A percentile compares a stretch with the other conserved stretches of the same genome.
phyloP scores from a whole-genome alignment of 768 basidiomycete genomes.

The Hypsizygus marmoreus region DNA sequence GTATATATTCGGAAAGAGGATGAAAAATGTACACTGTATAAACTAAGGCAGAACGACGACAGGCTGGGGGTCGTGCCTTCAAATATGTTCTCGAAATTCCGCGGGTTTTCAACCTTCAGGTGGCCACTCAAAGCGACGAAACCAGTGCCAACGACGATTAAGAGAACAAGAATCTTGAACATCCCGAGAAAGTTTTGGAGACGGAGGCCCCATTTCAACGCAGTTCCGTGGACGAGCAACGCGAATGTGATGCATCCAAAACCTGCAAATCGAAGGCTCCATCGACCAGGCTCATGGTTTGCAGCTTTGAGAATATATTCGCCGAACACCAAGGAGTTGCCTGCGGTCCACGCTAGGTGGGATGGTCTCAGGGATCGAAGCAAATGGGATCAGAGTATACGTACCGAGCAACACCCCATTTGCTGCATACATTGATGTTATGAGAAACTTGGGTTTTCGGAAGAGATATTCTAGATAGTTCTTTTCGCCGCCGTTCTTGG shows the following conservation, averaged over 20 bases:
- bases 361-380: neutral
- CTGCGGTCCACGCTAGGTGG: conserved; percentile 38
- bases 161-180: conserved; percentile 53
- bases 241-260: conserved; percentile 40
- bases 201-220: conserved; percentile 55
- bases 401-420: conserved; percentile 51
- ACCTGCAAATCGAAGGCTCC: conserved; percentile 35
- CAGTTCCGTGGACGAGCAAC: conserved; percentile 42
- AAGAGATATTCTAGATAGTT: conserved; percentile 68
- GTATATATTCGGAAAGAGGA: conserved; percentile 11
- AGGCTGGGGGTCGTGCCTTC: conserved; percentile 47
- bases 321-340: conserved; percentile 58
- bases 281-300: conserved; percentile 29
- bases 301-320: conserved; percentile 47
- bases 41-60: conserved; percentile 47
- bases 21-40: conserved; percentile 35
- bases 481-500: conserved; percentile 59
- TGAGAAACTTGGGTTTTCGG: conserved; percentile 54
- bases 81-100: conserved; percentile 35
- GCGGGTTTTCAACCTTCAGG: conserved; percentile 31
- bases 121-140: conserved; percentile 43
- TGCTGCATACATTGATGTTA: conserved; percentile 54
- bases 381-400: neutral
- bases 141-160: conserved; percentile 51
- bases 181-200: conserved; percentile 64